These are phyloP conservation scores for Boletales sp. DNA, from an alignment of 768 basidiomycete species.

Conservation along the genomic window DNA sequence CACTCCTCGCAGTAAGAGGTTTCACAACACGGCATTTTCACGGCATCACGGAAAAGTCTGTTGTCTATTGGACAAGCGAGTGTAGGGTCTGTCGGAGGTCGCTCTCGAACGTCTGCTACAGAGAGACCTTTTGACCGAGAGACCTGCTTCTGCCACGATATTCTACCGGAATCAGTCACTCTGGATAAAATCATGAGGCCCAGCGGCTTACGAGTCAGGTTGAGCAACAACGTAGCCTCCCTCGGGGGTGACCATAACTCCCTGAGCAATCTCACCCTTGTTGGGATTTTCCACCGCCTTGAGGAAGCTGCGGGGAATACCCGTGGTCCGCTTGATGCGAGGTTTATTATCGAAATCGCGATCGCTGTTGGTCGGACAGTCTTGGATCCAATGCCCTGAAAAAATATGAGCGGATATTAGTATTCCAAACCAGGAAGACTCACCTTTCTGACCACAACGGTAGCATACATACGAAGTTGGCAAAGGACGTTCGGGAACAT, in stretches of 20 bases:
- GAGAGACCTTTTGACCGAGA: conserved; percentile 76
- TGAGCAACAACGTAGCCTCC: conserved; percentile 97
- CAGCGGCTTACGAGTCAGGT: conserved; percentile 79
- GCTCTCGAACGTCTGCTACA: conserved; percentile 85
- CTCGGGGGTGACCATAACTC: conserved; percentile 98
- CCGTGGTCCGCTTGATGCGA: conserved; percentile 95
- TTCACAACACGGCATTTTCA: conserved; percentile 93
- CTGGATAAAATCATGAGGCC: not conserved
- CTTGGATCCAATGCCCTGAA: conserved; percentile 98
- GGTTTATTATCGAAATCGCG: conserved; percentile 92
- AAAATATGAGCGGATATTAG: conserved; percentile 4
- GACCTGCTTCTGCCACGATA: conserved; percentile 93
- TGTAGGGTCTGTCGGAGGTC: conserved; percentile 70
- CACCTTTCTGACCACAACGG: conserved; percentile 97
- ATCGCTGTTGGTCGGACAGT: conserved; percentile 97
- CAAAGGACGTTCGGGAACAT: conserved; percentile 69
- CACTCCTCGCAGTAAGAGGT: conserved; percentile 95
- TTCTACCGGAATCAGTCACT: conserved; percentile 44
- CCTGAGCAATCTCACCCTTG: conserved; percentile 66
- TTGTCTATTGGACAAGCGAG: conserved; percentile 90
- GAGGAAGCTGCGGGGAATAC: conserved; percentile 96
- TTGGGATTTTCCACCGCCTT: conserved; percentile 91
- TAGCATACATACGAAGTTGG: conserved; percentile 98
- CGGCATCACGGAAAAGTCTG: conserved; percentile 90
- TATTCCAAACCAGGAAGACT: conserved; percentile 9